Base-by-base conservation (phyloP, 108 stramenopile species). In the Asterionellopsis glacialis region DNA sequence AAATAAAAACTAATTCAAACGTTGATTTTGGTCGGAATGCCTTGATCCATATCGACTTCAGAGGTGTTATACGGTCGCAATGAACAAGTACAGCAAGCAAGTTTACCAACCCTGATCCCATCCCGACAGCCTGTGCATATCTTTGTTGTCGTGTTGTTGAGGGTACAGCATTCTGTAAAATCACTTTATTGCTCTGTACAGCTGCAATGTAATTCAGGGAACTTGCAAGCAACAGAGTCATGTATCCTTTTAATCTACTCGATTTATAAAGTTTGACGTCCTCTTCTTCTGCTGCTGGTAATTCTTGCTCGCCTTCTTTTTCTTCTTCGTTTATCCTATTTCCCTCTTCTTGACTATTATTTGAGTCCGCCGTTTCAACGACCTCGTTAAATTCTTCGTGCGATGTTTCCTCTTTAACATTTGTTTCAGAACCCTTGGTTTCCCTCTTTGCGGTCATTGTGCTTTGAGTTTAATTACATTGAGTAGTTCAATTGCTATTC, bases 241-340 rank as follows among this genome's bases (percentile, higher is more conserved):
- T 64, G 57, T 89, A 89, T 41, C 88, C 84, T 57, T 83, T 89
- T 51, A 85, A 62, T 9, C 84, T 65, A 12, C 69, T 59, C 9
- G 79, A 80, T 56, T 75, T 76, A 69, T 78, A 81, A 2, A 21
- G 5, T 48, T 48, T 48, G 1, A 48, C 33, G 33, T 33, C 33
- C 7, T 33, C 33, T 33, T 33, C 33, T 33, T 33, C 33, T 7
- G 7, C 33, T 7, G 7, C 33, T 33, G 33, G 33, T 33, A 33
- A 33, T 33, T 33, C 33, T 33, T 33, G 33, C 7, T 33, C 5
- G 2, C 7, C 33, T 33, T 33, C 33, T 2, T 33, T 7, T 33
- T 33, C 33, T 33, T 33, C 33, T 7, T 33, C 33, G 33, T 33
- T 33, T 7, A 33, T 5, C 33, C 7, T 7, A 33, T 33, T 33